A percentile compares a stretch with the other conserved stretches of the same genome.
Conservation (phyloP, 257 asterid genomes). For the Nicotiana tomentosiformis region DNA sequence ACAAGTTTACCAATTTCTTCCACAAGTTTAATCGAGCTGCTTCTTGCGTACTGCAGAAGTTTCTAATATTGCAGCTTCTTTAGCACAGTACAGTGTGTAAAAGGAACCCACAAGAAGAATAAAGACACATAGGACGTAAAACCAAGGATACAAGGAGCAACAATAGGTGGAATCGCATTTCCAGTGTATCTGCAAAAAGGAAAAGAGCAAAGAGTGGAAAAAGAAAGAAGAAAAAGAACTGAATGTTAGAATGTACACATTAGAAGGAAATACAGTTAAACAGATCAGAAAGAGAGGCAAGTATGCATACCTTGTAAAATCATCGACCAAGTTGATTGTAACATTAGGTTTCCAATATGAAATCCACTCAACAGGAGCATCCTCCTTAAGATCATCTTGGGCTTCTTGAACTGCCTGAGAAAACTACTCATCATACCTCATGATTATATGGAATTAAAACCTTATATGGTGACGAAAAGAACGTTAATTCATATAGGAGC, state of each 20-base stretch:
- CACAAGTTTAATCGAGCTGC: background rate
- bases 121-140: background rate
- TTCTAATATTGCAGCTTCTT: background rate
- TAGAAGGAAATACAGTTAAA: background rate
- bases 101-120: slow-evolving; percentile 11
- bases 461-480: background rate
- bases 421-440: background rate
- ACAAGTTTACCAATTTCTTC: background rate
- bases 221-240: background rate
- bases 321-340: slow-evolving; percentile 90
- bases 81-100: background rate
- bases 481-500: background rate
- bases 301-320: slow-evolving; percentile 70
- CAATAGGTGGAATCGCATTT: slow-evolving; percentile 82
- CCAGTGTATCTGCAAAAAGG: slow-evolving; percentile 61
- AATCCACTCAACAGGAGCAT: slow-evolving; percentile 65
- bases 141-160: slow-evolving; percentile 87
- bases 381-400: slow-evolving; percentile 53
- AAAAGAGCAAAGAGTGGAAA: background rate
- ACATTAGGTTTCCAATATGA: slow-evolving; percentile 93
- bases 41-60: background rate
- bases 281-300: slow-evolving; percentile 5
- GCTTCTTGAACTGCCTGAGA: slow-evolving; percentile 53
- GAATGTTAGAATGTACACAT: background rate
- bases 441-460: background rate